Percentiles rank a stretch among this genome's conserved stretches.
Evolutionary conservation across 2,329 filamentous ascomycete species (phyloP).

Genomic region (Zymoseptoria ardabiliae): DNA sequence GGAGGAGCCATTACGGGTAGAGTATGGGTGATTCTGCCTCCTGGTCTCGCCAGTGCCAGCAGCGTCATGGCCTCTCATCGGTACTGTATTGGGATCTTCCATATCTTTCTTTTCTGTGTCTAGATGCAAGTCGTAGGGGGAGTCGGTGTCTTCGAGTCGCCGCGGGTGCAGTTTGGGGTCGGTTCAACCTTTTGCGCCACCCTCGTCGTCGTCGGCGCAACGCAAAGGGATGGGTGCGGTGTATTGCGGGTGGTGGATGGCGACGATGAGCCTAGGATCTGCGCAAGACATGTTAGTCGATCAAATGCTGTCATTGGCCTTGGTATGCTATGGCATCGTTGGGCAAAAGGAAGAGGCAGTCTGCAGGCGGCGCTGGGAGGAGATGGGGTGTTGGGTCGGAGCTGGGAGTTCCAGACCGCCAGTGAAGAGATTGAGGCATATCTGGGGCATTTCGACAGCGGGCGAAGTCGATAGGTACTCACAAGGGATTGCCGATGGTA

Average conservation of each 20-base stretch:
- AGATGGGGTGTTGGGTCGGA: background rate
- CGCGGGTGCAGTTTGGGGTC: constrained; percentile 4
- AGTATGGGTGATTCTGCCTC: constrained; percentile 29
- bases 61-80: constrained; percentile 17
- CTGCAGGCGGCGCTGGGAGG: background rate
- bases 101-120: constrained; percentile 19
- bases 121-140: constrained; percentile 5
- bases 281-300: background rate
- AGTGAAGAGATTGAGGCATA: constrained; percentile 17
- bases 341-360: background rate
- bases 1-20: constrained; percentile 24
- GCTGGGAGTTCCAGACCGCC: background rate
- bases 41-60: constrained; percentile 19
- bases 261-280: constrained; percentile 5
- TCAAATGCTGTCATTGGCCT: background rate
- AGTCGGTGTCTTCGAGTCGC: constrained; percentile 8
- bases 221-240: constrained; percentile 16
- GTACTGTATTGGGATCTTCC: constrained; percentile 33
- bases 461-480: constrained; percentile 13
- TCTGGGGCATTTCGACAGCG: constrained; percentile 1
- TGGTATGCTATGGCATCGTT: background rate
- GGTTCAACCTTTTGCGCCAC: constrained; percentile 6
- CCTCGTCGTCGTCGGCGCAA: constrained; percentile 28
- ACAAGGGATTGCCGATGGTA: constrained; percentile 21
- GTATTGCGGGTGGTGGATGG: constrained; percentile 11